A percentile compares a stretch with the other conserved stretches of the same genome.
These are phyloP conservation scores for Cudoniella acicularis DNA, from an alignment of 495 filamentous ascomycete species.

Conservation along the genomic window DNA sequence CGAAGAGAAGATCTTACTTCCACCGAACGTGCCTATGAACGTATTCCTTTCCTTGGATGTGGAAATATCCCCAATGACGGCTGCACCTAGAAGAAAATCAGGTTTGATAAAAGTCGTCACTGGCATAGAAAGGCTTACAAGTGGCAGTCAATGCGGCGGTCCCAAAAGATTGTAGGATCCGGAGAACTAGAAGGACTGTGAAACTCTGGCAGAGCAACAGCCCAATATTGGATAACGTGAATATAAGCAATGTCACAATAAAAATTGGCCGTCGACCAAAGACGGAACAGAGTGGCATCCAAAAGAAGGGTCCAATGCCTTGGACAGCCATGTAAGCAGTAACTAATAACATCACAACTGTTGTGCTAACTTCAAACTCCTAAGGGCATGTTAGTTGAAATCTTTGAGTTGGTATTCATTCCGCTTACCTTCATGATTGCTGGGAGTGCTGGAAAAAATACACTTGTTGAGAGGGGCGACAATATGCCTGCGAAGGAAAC, in stretches of 20 bases:
- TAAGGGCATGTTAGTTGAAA: slow-evolving; percentile 20
- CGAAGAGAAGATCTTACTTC: slow-evolving; percentile 33
- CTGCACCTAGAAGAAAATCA: slow-evolving; percentile 26
- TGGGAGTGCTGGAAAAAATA: slow-evolving; percentile 37
- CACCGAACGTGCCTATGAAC: slow-evolving; percentile 52
- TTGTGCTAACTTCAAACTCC: slow-evolving; percentile 26
- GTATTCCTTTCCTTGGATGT: slow-evolving; percentile 48
- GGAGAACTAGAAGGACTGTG: slow-evolving; percentile 51
- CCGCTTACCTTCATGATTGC: slow-evolving; percentile 14
- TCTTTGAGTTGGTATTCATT: not conserved
- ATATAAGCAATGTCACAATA: slow-evolving; percentile 26
- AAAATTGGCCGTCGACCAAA: slow-evolving; percentile 56
- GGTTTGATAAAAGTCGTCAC: not conserved
- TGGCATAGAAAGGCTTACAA: slow-evolving; percentile 22
- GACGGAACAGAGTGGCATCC: slow-evolving; percentile 55
- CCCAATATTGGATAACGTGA: slow-evolving; percentile 51
- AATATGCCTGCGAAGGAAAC: slow-evolving; percentile 36
- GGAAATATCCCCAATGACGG: slow-evolving; percentile 54
- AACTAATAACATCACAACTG: slow-evolving; percentile 33
- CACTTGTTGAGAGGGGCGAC: slow-evolving; percentile 31
- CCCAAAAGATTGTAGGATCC: slow-evolving; percentile 59
- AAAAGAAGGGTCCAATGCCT: slow-evolving; percentile 19
- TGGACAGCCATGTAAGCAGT: slow-evolving; percentile 34
- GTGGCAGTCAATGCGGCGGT: slow-evolving; percentile 51
- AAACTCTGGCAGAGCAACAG: slow-evolving; percentile 56